These are phyloP conservation scores for Neurospora pannonica DNA, from an alignment of 495 filamentous ascomycete species.

Conservation along the genomic window DNA sequence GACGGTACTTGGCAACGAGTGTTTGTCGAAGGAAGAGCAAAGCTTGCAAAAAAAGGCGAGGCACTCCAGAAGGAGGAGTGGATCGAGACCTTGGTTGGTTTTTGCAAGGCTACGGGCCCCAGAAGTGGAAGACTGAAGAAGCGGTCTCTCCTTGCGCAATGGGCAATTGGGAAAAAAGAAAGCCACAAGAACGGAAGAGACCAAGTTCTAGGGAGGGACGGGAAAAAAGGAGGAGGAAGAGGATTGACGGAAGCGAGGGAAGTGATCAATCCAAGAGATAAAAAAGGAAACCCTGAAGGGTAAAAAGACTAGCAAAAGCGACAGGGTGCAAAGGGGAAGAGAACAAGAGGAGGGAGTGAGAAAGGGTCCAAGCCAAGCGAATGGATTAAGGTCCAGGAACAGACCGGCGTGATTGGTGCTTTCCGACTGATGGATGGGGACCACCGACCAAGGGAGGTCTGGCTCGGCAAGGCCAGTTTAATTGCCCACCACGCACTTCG, in stretches of 20 bases:
- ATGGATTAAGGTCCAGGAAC: neutral
- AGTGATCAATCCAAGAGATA: constrained; percentile 2
- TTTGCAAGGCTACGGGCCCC: neutral
- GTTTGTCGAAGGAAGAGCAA: constrained; percentile 4
- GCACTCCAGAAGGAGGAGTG: neutral
- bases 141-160: neutral
- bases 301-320: constrained; percentile 5
- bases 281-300: constrained; percentile 1
- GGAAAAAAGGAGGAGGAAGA: constrained; percentile 14
- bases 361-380: neutral
- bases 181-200: constrained; percentile 1
- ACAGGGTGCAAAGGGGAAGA: constrained; percentile 2
- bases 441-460: neutral
- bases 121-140: neutral
- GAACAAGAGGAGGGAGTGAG: neutral
- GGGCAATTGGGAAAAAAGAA: neutral
- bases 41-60: neutral
- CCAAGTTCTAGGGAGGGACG: neutral
- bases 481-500: neutral
- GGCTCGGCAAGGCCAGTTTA: neutral
- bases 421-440: neutral
- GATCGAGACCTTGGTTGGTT: neutral
- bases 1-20: constrained; percentile 1
- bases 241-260: constrained; percentile 14
- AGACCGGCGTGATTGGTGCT: neutral